Evolutionary conservation across 768 basidiomycete species (phyloP).

Genomic region (Mycena capillaripes): DNA sequence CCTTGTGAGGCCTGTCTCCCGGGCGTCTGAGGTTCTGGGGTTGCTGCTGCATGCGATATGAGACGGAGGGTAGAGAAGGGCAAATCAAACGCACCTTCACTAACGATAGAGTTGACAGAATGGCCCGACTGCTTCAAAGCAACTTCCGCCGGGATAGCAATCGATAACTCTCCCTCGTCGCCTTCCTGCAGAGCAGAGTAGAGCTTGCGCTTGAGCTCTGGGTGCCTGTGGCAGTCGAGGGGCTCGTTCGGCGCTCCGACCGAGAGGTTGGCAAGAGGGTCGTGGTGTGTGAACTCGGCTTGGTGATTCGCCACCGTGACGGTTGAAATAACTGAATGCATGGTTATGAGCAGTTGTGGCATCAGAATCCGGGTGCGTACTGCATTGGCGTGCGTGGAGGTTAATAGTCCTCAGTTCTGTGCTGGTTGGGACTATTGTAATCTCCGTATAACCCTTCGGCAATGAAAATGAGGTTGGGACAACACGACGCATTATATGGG

Average conservation of each 20-base stretch:
- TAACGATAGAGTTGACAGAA: constrained; percentile 56
- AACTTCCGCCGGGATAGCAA: constrained; percentile 85
- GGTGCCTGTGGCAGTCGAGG: constrained; percentile 88
- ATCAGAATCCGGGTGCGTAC: constrained; percentile 59
- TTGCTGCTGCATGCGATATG: constrained; percentile 63
- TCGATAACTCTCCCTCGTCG: constrained; percentile 95
- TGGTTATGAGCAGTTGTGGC: constrained; percentile 34
- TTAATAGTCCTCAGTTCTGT: constrained; percentile 86
- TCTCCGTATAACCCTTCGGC: constrained; percentile 90
- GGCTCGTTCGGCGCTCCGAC: constrained; percentile 67
- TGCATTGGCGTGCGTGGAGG: constrained; percentile 90
- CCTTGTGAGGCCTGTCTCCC: constrained; percentile 48
- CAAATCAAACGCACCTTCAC: constrained; percentile 65
- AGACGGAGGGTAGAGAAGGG: background rate
- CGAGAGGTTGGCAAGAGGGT: constrained; percentile 77
- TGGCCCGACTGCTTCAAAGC: constrained; percentile 72
- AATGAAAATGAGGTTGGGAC: constrained; percentile 38
- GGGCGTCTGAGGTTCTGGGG: constrained; percentile 87
- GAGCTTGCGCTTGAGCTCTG: constrained; percentile 92
- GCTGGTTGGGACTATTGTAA: constrained; percentile 87
- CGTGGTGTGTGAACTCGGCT: constrained; percentile 84
- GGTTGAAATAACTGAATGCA: constrained; percentile 71
- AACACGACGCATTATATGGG: constrained; percentile 15
- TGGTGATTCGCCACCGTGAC: constrained; percentile 80
- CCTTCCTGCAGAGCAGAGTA: constrained; percentile 92